A percentile compares a stretch with the other conserved stretches of the same genome.
phyloP scores from a whole-genome alignment of 805 yeast genomes.

The Metschnikowia kofuensis region DNA sequence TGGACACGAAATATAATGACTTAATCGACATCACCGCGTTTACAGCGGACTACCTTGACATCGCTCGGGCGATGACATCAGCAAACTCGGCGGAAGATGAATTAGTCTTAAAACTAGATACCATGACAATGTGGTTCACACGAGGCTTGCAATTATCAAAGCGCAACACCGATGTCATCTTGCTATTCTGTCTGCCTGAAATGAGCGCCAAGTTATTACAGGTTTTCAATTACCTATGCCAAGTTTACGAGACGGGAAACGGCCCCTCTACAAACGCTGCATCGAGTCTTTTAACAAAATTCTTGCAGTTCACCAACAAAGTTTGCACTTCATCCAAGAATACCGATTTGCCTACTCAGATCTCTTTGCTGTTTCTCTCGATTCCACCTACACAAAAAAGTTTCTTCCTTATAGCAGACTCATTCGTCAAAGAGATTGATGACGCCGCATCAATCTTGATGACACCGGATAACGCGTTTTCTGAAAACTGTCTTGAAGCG shows the following conservation, averaged over 20 bases:
- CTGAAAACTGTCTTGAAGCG: constrained; percentile 43
- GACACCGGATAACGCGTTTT: constrained; percentile 43
- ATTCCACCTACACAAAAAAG: constrained; percentile 53
- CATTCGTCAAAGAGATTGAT: constrained; percentile 48
- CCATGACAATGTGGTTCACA: constrained; percentile 62
- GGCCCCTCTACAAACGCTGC: constrained; percentile 70
- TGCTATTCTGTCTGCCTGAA: neutral
- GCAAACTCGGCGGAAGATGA: constrained; percentile 6
- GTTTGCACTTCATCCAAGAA: constrained; percentile 14
- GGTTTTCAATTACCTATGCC: constrained; percentile 55
- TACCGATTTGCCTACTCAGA: constrained; percentile 6
- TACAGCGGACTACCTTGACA: neutral
- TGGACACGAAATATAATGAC: constrained; percentile 2
- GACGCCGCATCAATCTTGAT: constrained; percentile 38
- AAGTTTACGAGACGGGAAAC: constrained; percentile 68
- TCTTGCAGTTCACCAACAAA: constrained; percentile 37
- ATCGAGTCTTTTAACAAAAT: constrained; percentile 55
- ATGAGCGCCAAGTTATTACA: constrained; percentile 17
- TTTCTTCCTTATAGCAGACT: constrained; percentile 58
- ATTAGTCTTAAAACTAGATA: constrained; percentile 38
- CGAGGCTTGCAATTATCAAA: constrained; percentile 45
- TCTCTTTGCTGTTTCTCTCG: constrained; percentile 49
- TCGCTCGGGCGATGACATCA: neutral
- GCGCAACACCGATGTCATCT: neutral
- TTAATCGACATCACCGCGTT: constrained; percentile 1